Percentiles rank a stretch among this genome's conserved stretches.
Conservation (phyloP, 78 protist species). For the slime mould (Dictyostelium discoideum) region DNA sequence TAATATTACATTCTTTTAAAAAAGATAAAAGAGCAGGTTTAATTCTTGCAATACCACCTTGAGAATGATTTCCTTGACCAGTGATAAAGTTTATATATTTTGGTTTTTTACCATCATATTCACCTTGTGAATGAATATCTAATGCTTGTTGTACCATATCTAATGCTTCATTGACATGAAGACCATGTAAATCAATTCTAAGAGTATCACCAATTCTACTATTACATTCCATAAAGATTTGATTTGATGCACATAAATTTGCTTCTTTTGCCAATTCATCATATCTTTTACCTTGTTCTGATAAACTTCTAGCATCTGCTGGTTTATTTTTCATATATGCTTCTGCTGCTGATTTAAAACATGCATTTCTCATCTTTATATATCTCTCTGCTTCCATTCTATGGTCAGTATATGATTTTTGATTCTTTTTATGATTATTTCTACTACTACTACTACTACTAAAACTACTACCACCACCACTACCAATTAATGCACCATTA, state of each 20-base stretch:
- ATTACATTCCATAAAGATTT: conserved; percentile 47
- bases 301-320: conserved; percentile 10
- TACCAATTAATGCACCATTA: not conserved
- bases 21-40: conserved; percentile 47
- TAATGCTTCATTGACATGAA: conserved; percentile 57
- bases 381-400: conserved; percentile 44
- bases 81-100: conserved; percentile 29
- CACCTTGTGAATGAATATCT: conserved; percentile 29
- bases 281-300: conserved; percentile 23
- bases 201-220: conserved; percentile 40
- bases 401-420: conserved; percentile 5
- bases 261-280: not conserved
- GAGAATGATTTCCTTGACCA: conserved; percentile 54
- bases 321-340: conserved; percentile 46
- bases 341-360: conserved; percentile 21
- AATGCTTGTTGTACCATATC: conserved; percentile 49
- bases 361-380: conserved; percentile 15
- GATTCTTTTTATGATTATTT: not conserved
- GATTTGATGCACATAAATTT: conserved; percentile 30
- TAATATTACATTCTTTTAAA: not conserved
- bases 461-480: not conserved
- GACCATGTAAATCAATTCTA: conserved; percentile 64
- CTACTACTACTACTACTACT: not conserved
- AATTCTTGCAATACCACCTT: conserved; percentile 56
- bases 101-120: conserved; percentile 20